Evolutionary conservation across 805 yeast species (phyloP), one percentile per base, ranked within the genome.

Genomic region (Cyberlindnera bimundalis): DNA sequence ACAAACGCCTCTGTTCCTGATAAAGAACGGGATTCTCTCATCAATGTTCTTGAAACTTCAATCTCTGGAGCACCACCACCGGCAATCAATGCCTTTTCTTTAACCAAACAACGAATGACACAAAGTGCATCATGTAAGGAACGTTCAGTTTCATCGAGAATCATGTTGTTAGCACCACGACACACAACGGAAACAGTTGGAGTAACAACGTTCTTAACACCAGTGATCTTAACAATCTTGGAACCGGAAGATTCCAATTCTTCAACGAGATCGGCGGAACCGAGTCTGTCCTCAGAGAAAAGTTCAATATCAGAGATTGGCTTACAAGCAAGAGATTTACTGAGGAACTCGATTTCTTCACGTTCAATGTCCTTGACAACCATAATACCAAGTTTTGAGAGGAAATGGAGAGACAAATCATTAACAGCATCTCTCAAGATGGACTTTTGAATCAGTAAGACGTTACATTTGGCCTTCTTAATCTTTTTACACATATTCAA

Each of bases 61-160:
- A 93, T 82, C 60, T 91, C 99, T 33, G 98, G 96, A 6, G 99
- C 98, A 56, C 98, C 99, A 49, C 99, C 99, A 55, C 99, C 99
- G 12, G 98, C 96, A 67, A 93, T 89, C 59, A 96, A 86, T 55
- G 91, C 80, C 14, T 96, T 85, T 56, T 88, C 95, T 53, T 77
- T 80, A 84, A 61, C 95, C 70, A 48, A 84, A 73, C 41, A 88
- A 95, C 16, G 96, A 89, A 86, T 48, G 85, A 75, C 39, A 74
- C 99, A 93, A 43, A 93, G 74, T 0, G 99, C 98, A 65, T 93
- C 99, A 59, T 93, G 99, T 49, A 93, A 70, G 3, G 98, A 90
- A 67, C 99, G 82, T 62, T 93, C 99, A 28, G 98, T 81, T 69
- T 93, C 99, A 65, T 93, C 99, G 43, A 93, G 70, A 38, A 91